A percentile compares a stretch with the other conserved stretches of the same genome.
These are phyloP conservation scores for Coprinopsis cinerea DNA, from an alignment of 768 basidiomycete genomes.

Conservation along the genomic window DNA sequence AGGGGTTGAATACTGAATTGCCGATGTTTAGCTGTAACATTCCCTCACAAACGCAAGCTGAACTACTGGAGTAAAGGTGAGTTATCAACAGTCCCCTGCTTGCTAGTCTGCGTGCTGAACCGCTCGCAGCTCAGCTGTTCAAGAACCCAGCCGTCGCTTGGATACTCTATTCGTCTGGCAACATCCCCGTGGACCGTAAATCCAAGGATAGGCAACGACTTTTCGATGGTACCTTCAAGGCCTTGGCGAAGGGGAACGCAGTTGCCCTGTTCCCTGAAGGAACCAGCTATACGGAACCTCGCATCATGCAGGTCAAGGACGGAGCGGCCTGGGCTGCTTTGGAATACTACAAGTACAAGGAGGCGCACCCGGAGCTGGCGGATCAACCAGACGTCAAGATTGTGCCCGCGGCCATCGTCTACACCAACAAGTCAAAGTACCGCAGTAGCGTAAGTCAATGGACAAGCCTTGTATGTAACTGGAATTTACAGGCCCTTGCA, in stretches of 20 bases:
- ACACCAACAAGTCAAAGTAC: conserved; percentile 95
- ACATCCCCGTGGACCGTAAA: conserved; percentile 95
- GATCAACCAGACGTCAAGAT: conserved; percentile 50
- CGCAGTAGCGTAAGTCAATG: conserved; percentile 71
- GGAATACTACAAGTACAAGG: conserved; percentile 82
- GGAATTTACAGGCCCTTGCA: conserved; percentile 18
- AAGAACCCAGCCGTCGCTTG: conserved; percentile 66
- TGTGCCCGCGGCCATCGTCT: conserved; percentile 84
- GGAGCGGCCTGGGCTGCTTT: conserved; percentile 93
- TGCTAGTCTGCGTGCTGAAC: too few relatives aligned
- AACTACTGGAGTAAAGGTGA: conserved; percentile 95
- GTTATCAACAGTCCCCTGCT: too few relatives aligned
- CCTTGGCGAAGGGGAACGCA: conserved; percentile 68
- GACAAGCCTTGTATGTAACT: not conserved
- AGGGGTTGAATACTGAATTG: not conserved
- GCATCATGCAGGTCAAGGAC: conserved; percentile 89
- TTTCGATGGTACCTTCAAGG: conserved; percentile 86
- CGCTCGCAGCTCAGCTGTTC: conserved; percentile 69
- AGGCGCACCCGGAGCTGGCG: conserved; percentile 44
- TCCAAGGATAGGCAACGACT: conserved; percentile 86
- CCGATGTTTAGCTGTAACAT: conserved; percentile 54
- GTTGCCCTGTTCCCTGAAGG: conserved; percentile 96
- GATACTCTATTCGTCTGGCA: conserved; percentile 85
- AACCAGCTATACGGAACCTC: conserved; percentile 88
- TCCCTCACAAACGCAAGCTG: conserved; percentile 75